A percentile compares a stretch with the other conserved stretches of the same genome.
Evolutionary conservation across 345 rosid genomes (phyloP).

Genomic region (Aurinia saxatilis): DNA sequence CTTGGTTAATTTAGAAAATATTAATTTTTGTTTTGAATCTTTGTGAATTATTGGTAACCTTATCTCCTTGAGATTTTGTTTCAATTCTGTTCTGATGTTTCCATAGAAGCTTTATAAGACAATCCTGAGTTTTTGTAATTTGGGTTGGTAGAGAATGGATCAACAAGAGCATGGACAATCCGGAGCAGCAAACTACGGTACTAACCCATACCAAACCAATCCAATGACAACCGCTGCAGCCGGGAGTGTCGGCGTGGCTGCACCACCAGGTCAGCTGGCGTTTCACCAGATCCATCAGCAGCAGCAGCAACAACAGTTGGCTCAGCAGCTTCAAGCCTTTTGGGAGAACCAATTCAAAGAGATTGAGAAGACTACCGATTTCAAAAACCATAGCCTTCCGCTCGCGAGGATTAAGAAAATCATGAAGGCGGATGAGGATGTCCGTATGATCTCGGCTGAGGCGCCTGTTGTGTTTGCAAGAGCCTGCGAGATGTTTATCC

Average conservation of each 20-base stretch:
- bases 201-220: slow-evolving; percentile 55
- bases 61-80: neutral
- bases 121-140: neutral
- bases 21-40: neutral
- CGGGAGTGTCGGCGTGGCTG: slow-evolving; percentile 11
- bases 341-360: slow-evolving; percentile 86
- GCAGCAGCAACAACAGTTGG: slow-evolving; percentile 90
- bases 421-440: slow-evolving; percentile 99
- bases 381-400: slow-evolving; percentile 94
- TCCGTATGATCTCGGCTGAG: slow-evolving; percentile 96
- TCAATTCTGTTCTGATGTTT: neutral
- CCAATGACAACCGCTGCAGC: slow-evolving; percentile 39
- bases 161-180: slow-evolving; percentile 63
- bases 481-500: slow-evolving; percentile 96
- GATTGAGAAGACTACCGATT: slow-evolving; percentile 69
- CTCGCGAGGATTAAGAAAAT: slow-evolving; percentile 95
- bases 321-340: slow-evolving; percentile 77
- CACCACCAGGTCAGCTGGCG: slow-evolving; percentile 40
- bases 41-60: slow-evolving; percentile 1
- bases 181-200: slow-evolving; percentile 53
- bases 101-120: neutral
- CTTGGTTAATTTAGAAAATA: neutral
- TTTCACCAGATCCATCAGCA: slow-evolving; percentile 70
- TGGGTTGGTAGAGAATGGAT: slow-evolving; percentile 43
- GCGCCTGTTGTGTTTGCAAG: slow-evolving; percentile 94